phyloP scores from a whole-genome alignment of 768 basidiomycete species.

The Macrocybe gigantea region DNA sequence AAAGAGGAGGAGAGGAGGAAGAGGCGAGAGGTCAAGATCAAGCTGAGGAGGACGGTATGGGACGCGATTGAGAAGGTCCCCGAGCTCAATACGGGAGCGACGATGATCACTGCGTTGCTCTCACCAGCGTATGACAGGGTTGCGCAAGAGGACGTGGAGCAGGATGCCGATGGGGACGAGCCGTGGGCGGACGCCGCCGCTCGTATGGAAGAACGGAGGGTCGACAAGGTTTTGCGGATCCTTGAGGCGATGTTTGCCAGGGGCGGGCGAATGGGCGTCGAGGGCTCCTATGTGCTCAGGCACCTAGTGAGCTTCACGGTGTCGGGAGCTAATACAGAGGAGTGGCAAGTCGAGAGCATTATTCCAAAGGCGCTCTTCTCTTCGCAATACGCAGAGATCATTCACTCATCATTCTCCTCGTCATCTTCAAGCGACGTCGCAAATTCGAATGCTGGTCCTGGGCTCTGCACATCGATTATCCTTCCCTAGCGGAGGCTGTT shows the following conservation, averaged over 20 bases:
- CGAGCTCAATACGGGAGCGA: conserved; percentile 12
- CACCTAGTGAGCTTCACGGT: no score
- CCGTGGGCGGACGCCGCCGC: conserved; percentile 37
- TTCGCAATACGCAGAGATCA: conserved; percentile 18
- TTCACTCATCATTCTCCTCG: no score
- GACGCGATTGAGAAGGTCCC: conserved; percentile 40
- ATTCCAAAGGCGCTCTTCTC: conserved; percentile 52
- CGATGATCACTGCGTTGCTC: conserved; percentile 11
- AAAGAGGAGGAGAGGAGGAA: conserved; percentile 15
- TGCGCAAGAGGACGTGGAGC: conserved; percentile 3
- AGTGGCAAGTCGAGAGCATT: conserved; percentile 27
- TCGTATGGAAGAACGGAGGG: conserved; percentile 48
- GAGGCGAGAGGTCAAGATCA: neutral
- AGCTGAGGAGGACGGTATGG: conserved; percentile 34
- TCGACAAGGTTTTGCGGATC: conserved; percentile 34
- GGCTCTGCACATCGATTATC: conserved; percentile 50
- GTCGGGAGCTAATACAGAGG: neutral
- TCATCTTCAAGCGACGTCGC: no score
- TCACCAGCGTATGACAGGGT: conserved; percentile 8
- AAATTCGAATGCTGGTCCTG: conserved; percentile 22
- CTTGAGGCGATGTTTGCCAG: neutral
- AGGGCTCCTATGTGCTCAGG: no score
- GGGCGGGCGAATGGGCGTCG: no score
- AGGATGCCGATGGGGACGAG: conserved; percentile 15
- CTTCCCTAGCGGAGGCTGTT: conserved; percentile 38